These are phyloP conservation scores for Ceratopteris richardii DNA, from an alignment of 75 land plant species.

Conservation along the genomic window DNA sequence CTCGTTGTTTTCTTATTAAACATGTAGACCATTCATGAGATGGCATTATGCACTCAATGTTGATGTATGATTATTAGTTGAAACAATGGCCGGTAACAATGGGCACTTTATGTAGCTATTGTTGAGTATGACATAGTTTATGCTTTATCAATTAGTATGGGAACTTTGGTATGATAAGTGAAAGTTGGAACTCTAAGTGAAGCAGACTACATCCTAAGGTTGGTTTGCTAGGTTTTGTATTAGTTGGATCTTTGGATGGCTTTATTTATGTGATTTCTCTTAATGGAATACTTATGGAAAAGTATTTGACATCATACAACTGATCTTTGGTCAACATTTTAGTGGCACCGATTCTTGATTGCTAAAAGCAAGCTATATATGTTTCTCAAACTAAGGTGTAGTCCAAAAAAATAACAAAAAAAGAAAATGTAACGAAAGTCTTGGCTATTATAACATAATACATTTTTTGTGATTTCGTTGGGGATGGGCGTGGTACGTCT, in stretches of 20 bases:
- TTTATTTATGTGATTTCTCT: constrained; percentile 51
- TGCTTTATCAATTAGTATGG: constrained; percentile 37
- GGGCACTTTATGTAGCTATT: constrained; percentile 40
- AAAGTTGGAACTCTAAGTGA: constrained; percentile 41
- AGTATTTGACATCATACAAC: constrained; percentile 19
- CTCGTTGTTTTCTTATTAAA: constrained; percentile 35
- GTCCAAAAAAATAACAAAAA: constrained; percentile 17
- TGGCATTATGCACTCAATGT: constrained; percentile 50
- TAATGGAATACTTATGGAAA: constrained; percentile 23
- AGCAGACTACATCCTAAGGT: constrained; percentile 22
- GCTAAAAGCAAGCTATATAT: constrained; percentile 43
- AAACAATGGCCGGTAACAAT: constrained; percentile 43
- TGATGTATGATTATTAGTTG: constrained; percentile 16
- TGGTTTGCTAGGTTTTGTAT: constrained; percentile 53
- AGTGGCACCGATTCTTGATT: constrained; percentile 44
- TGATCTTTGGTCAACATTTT: constrained; percentile 23
- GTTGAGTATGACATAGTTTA: constrained; percentile 22
- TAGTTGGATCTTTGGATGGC: constrained; percentile 57
- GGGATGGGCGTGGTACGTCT: constrained; percentile 27
- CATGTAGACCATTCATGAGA: constrained; percentile 34
- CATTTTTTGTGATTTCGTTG: too few species aligned
- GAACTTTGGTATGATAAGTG: constrained; percentile 37
- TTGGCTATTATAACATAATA: constrained; percentile 35
- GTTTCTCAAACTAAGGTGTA: constrained; percentile 33
- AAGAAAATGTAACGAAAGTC: constrained; percentile 15